Conservation (phyloP, 1,284 basidiomycete species). For the Wallemia hederae region DNA sequence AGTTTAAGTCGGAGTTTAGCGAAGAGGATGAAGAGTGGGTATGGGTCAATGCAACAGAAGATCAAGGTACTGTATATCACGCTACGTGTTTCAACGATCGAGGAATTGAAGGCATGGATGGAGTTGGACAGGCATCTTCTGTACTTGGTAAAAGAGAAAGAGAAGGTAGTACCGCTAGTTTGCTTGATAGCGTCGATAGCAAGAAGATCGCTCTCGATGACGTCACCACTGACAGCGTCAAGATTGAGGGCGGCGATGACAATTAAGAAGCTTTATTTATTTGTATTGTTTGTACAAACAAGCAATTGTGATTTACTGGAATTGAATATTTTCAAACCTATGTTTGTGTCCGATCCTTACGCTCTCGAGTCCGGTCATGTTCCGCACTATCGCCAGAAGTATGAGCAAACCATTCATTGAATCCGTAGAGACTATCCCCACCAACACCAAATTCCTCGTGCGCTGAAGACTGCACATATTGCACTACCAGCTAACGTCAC, state of each 20-base stretch:
- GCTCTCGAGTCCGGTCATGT: no score
- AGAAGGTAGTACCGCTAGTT: neutral
- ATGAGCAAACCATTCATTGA: neutral
- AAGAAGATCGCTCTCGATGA: slow-evolving; percentile 1
- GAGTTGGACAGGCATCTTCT: neutral
- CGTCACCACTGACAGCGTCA: neutral
- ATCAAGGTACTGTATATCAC: slow-evolving; percentile 41
- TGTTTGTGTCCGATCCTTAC: no score
- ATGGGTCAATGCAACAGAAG: slow-evolving; percentile 67
- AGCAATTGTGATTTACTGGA: no score
- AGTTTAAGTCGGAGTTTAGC: slow-evolving; percentile 63
- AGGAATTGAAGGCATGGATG: neutral
- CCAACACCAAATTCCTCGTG: neutral
- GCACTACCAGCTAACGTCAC: no score
- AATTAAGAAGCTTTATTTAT: no score
- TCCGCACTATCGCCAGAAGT: neutral
- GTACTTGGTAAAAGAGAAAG: neutral
- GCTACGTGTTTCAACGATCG: slow-evolving; percentile 2
- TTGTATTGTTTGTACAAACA: no score
- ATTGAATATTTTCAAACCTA: no score
- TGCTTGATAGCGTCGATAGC: slow-evolving; percentile 1
- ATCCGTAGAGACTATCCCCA: neutral
- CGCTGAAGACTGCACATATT: no score
- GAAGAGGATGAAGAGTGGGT: slow-evolving; percentile 99
- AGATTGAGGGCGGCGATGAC: neutral